Percentiles rank a stretch among this genome's conserved stretches.
phyloP scores from a whole-genome alignment of 768 basidiomycete genomes.

The Boletus reticulatus region DNA sequence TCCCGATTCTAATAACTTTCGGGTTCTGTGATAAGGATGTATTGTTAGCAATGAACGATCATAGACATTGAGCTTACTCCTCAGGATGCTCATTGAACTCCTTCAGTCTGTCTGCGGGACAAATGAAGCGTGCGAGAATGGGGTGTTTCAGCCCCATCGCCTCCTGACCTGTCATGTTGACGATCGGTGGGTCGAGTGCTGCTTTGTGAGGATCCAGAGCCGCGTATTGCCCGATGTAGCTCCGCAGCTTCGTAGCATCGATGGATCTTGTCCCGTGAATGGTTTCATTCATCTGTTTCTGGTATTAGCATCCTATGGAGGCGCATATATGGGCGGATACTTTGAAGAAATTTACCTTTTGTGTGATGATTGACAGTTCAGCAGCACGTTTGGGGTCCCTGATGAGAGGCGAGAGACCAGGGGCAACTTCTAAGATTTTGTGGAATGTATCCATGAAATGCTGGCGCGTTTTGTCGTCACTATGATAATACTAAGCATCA shows the following conservation, averaged over 20 bases:
- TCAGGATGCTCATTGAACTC: too few species aligned
- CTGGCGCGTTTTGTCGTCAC: neutral
- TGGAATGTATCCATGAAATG: neutral
- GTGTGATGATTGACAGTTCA: neutral
- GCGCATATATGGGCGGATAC: neutral
- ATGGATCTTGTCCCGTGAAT: neutral
- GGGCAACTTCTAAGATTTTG: neutral
- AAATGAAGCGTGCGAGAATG: too few species aligned
- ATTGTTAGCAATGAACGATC: too few species aligned
- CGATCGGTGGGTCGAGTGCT: too few species aligned
- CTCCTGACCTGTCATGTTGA: too few species aligned
- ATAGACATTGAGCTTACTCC: too few species aligned
- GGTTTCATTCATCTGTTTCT: neutral
- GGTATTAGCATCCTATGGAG: neutral
- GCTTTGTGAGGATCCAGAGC: neutral
- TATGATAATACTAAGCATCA: neutral
- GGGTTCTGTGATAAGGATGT: too few species aligned
- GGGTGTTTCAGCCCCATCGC: too few species aligned
- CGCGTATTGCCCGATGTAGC: neutral
- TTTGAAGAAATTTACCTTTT: neutral
- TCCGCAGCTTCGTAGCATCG: neutral
- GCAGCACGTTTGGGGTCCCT: neutral
- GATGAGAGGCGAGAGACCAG: neutral
- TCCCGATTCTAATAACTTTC: too few species aligned
- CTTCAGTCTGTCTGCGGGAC: too few species aligned